A percentile compares a stretch with the other conserved stretches of the same genome.
Conservation (phyloP, 2,329 filamentous ascomycete species). For the Penicillium sp. region DNA sequence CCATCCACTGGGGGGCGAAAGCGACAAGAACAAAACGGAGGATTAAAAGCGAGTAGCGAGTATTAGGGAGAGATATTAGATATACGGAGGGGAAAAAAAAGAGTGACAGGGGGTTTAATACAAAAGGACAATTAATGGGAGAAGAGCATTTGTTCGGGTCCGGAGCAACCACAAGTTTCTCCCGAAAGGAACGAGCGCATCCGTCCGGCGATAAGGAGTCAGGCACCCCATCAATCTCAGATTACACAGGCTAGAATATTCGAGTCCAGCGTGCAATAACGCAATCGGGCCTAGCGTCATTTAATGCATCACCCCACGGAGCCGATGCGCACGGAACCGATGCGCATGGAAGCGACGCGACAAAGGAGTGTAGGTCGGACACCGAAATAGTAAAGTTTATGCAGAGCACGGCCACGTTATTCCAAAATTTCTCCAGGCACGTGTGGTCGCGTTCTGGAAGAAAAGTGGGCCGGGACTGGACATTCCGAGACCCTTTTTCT, state of each 20-base stretch:
- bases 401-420: not conserved
- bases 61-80: not conserved
- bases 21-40: not conserved
- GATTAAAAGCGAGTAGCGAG: not conserved
- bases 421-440: not conserved
- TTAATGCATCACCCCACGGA: not conserved
- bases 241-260: not conserved
- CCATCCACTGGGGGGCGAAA: constrained; percentile 3
- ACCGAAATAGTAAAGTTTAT: not conserved
- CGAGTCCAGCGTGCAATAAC: not conserved
- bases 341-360: no score
- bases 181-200: constrained; percentile 10
- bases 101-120: constrained; percentile 3
- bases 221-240: not conserved
- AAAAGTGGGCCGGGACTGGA: not conserved
- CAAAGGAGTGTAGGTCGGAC: not conserved
- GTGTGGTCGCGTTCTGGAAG: not conserved
- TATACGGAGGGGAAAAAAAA: no score
- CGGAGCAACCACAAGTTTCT: constrained; percentile 7
- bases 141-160: constrained; percentile 5
- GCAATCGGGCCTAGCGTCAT: not conserved
- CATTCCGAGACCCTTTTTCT: constrained; percentile 1
- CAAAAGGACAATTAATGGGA: constrained; percentile 4
- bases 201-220: constrained; percentile 20
- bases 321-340: no score